Conservation (phyloP, 352 stramenopile species). For the Phytophthora litchii region DNA sequence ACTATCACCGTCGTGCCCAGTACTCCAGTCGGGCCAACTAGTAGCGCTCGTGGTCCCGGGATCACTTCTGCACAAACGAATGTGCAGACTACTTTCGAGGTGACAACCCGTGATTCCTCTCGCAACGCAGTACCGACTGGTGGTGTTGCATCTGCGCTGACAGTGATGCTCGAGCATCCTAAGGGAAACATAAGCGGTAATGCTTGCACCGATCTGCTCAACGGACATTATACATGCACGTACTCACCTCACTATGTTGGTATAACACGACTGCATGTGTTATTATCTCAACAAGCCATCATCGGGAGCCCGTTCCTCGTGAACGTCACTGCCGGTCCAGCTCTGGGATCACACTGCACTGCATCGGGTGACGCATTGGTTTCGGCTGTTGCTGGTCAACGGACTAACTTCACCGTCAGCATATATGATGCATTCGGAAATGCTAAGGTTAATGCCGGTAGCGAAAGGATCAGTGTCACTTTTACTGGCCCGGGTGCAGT, state of each 20-base stretch:
- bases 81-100: slow-evolving; percentile 61
- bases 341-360: slow-evolving; percentile 49
- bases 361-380: slow-evolving; percentile 51
- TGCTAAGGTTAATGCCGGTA: slow-evolving; percentile 60
- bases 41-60: slow-evolving; percentile 43
- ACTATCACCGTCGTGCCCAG: slow-evolving; percentile 55
- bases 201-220: slow-evolving; percentile 56
- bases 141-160: slow-evolving; percentile 39
- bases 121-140: slow-evolving; percentile 55
- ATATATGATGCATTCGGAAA: slow-evolving; percentile 70
- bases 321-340: slow-evolving; percentile 51
- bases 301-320: slow-evolving; percentile 58
- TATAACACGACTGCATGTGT: slow-evolving; percentile 42
- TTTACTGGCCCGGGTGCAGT: slow-evolving; percentile 45
- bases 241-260: slow-evolving; percentile 61
- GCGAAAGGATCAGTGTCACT: slow-evolving; percentile 43
- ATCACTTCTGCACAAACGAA: slow-evolving; percentile 52
- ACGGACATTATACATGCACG: slow-evolving; percentile 65
- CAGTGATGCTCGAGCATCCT: slow-evolving; percentile 45
- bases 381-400: slow-evolving; percentile 56
- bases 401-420: slow-evolving; percentile 52
- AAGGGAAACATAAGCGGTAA: slow-evolving; percentile 46
- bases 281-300: slow-evolving; percentile 31
- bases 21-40: slow-evolving; percentile 45
- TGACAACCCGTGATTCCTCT: slow-evolving; percentile 62